Base-by-base conservation (phyloP, 768 basidiomycete genomes). In the Hypholoma sublateritium region DNA sequence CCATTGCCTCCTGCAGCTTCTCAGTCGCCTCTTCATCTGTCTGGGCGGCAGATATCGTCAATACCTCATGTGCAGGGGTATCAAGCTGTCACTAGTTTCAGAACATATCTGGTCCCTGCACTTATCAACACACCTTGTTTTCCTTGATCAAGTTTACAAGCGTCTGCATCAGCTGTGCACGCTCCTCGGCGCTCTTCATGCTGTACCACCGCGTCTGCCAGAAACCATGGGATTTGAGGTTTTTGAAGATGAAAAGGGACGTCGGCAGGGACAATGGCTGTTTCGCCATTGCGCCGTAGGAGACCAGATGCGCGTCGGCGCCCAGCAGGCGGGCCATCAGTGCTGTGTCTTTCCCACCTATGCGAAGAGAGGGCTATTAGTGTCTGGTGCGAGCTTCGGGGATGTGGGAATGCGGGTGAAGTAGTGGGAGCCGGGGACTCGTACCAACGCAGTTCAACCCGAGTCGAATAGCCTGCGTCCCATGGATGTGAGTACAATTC, bases 221-320 rank as follows among this genome's bases (percentile, higher is more conserved):
- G 69, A 87, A 92, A 5, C 91, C 93, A 49, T 83, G 87, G 21
- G 80, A 78, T 0, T 80, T 87, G 60, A 95, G 74, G 68, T 91
- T 89, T 60, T 86, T 91, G 78, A 95, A 95, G 58, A 95, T 93
- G 71, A 91, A 87, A 19, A 86, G 74, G 0, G 89, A 88, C 0
- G 89, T 87, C 1, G 93, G 89, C 19, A 95, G 68, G 1, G 84
- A 80, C 16, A 95, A 70, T 0, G 93, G 91, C 51, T 87, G 79
- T 67, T 89, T 93, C 1, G 93, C 89, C 93, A 95, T 95, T 5
- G 89, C 92, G 25, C 93, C 93, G 53, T 95, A 95, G 0, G 93
- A 91, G 7, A 94, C 86, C 12, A 94, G 78, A 60, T 89, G 88
- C 2, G 87, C 84, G 61, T 88, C 74, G 42, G 77, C 71, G 22